phyloP scores from a whole-genome alignment of 306 rosid species.

The Sindora glabra region DNA sequence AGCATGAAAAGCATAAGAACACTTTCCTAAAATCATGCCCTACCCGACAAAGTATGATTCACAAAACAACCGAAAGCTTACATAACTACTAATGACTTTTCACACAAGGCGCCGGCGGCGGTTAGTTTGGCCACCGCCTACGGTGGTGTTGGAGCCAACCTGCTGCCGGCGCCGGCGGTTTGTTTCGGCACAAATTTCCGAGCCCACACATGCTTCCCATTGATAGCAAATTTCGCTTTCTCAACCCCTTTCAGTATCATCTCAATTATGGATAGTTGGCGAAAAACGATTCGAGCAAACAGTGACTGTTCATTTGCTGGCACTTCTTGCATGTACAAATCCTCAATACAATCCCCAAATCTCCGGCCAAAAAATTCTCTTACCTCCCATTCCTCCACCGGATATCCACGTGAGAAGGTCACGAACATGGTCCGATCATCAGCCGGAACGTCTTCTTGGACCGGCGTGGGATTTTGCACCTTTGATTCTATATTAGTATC shows the following conservation, averaged over 20 bases:
- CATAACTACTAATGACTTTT: too few species aligned
- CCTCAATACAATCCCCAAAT: slow-evolving; percentile 55
- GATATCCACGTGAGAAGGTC: slow-evolving; percentile 71
- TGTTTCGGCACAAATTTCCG: slow-evolving; percentile 54
- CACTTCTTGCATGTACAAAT: slow-evolving; percentile 57
- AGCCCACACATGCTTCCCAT: slow-evolving; percentile 75
- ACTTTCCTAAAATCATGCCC: too few species aligned
- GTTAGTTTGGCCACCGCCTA: too few species aligned
- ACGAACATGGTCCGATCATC: slow-evolving; percentile 66
- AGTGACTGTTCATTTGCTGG: slow-evolving; percentile 34
- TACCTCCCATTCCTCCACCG: slow-evolving; percentile 49
- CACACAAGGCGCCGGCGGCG: too few species aligned
- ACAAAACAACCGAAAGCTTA: too few species aligned
- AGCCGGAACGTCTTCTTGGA: neutral
- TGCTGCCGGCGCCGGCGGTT: neutral
- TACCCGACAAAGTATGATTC: too few species aligned
- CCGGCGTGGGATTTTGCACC: too few species aligned
- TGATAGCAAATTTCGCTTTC: slow-evolving; percentile 53
- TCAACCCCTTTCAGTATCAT: slow-evolving; percentile 33
- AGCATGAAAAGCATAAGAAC: too few species aligned
- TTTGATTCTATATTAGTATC: too few species aligned
- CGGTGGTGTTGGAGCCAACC: neutral
- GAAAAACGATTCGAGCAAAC: slow-evolving; percentile 56
- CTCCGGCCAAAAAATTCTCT: slow-evolving; percentile 25
- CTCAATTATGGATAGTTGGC: slow-evolving; percentile 18